Evolutionary conservation across 1,139 yeast genomes (phyloP).

Genomic region (Lodderomyces jiufengensis): DNA sequence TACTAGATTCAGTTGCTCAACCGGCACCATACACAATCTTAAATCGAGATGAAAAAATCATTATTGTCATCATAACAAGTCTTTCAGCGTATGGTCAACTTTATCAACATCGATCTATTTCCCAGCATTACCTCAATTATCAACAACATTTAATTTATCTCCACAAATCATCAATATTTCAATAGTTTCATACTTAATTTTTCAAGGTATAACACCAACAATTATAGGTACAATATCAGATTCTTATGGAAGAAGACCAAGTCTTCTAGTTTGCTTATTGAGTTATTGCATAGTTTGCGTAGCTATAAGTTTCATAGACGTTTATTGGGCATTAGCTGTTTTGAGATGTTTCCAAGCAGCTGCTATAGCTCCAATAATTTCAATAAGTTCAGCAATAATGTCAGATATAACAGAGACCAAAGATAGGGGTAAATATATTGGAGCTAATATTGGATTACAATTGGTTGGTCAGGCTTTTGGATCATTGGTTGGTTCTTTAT

Average conservation of each 20-base stretch:
- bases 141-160: slow-evolving; percentile 24
- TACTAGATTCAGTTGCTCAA: no score
- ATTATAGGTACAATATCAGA: slow-evolving; percentile 35
- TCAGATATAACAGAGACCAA: slow-evolving; percentile 37
- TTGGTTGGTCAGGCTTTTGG: slow-evolving; percentile 40
- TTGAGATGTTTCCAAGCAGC: slow-evolving; percentile 40
- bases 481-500: slow-evolving; percentile 35
- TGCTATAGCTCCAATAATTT: slow-evolving; percentile 39
- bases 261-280: slow-evolving; percentile 24
- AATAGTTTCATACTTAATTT: slow-evolving; percentile 37
- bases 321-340: slow-evolving; percentile 33
- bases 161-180: slow-evolving; percentile 28
- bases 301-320: slow-evolving; percentile 32
- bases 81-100: slow-evolving; percentile 38
- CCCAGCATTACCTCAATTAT: slow-evolving; percentile 39
- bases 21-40: slow-evolving; percentile 19
- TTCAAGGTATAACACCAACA: slow-evolving; percentile 38
- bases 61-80: slow-evolving; percentile 25
- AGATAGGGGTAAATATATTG: slow-evolving; percentile 40
- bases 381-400: slow-evolving; percentile 38
- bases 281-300: slow-evolving; percentile 31
- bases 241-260: slow-evolving; percentile 34
- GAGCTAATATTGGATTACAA: slow-evolving; percentile 33
- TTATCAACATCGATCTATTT: slow-evolving; percentile 39
- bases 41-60: slow-evolving; percentile 14